phyloP scores from a whole-genome alignment of 2,329 filamentous ascomycete genomes.

The Fusarium annulatum region DNA sequence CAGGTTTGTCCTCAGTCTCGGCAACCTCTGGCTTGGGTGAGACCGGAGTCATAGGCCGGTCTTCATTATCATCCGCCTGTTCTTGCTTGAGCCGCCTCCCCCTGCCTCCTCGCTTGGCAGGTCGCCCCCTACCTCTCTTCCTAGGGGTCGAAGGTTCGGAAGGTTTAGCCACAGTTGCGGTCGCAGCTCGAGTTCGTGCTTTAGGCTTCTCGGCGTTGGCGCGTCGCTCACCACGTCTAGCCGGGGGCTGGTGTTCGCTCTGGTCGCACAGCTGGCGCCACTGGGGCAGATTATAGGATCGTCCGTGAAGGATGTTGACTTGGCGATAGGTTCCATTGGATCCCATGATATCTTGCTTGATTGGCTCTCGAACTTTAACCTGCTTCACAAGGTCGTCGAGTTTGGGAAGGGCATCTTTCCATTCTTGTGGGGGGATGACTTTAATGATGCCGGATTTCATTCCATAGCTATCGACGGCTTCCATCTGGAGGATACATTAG shows the following conservation, averaged over 20 bases:
- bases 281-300: conserved; percentile 95
- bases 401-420: conserved; percentile 82
- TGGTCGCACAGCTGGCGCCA: conserved; percentile 95
- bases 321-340: conserved; percentile 96
- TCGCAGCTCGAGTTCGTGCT: conserved; percentile 52
- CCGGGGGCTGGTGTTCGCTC: conserved; percentile 94
- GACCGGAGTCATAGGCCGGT: conserved; percentile 68
- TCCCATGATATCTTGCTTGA: conserved; percentile 98
- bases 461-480: conserved; percentile 90
- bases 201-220: conserved; percentile 68
- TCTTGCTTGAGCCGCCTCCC: conserved; percentile 53
- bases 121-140: conserved; percentile 55
- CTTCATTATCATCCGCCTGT: conserved; percentile 57
- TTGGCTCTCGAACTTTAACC: conserved; percentile 94
- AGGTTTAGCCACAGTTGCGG: conserved; percentile 48
- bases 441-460: conserved; percentile 99
- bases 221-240: conserved; percentile 84
- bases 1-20: conserved; percentile 48
- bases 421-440: conserved; percentile 92
- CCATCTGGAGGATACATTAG: conserved; percentile 64
- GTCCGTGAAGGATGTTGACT: conserved; percentile 94
- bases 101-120: conserved; percentile 51
- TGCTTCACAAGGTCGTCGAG: conserved; percentile 90
- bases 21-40: conserved; percentile 60
- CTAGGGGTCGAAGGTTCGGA: conserved; percentile 50